Conservation (phyloP, 495 filamentous ascomycete species). For the Penicillium mononematosum region DNA sequence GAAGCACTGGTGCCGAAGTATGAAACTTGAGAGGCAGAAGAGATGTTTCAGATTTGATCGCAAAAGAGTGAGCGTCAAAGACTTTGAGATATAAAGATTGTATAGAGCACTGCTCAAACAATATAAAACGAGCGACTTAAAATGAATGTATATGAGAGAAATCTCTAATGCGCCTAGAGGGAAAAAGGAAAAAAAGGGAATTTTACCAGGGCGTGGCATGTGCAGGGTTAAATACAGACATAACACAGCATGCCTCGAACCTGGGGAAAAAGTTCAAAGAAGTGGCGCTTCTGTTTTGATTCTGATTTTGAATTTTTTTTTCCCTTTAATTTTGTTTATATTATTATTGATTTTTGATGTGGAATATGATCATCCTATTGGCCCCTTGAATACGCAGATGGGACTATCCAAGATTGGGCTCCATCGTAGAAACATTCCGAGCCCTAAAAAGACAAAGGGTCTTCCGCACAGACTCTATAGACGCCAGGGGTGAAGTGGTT, state of each 20-base stretch:
- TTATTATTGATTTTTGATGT: constrained; percentile 9
- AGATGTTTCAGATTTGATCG: constrained; percentile 13
- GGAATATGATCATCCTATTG: constrained; percentile 12
- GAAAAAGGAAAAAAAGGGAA: constrained; percentile 17
- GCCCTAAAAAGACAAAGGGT: constrained; percentile 14
- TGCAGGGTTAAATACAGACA: constrained; percentile 25
- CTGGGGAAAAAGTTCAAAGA: constrained; percentile 19
- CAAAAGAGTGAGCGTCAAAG: constrained; percentile 32
- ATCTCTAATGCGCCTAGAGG: constrained; percentile 21
- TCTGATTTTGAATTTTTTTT: no score
- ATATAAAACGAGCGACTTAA: constrained; percentile 28
- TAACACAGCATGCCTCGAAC: constrained; percentile 11
- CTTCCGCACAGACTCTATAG: constrained; percentile 15
- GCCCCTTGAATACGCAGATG: constrained; percentile 11
- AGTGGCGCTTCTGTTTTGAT: constrained; percentile 4
- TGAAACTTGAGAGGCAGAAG: neutral
- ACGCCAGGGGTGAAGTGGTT: constrained; percentile 6
- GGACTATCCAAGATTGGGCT: constrained; percentile 25
- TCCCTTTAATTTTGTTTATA: constrained; percentile 8
- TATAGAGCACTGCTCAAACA: constrained; percentile 31
- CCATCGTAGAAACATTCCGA: constrained; percentile 10
- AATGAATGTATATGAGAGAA: constrained; percentile 20
- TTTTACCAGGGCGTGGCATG: constrained; percentile 27
- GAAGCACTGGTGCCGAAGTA: neutral
- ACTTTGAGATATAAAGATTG: constrained; percentile 23